phyloP scores from a whole-genome alignment of 352 stramenopile species.

The Phytophthora pinifolia region DNA sequence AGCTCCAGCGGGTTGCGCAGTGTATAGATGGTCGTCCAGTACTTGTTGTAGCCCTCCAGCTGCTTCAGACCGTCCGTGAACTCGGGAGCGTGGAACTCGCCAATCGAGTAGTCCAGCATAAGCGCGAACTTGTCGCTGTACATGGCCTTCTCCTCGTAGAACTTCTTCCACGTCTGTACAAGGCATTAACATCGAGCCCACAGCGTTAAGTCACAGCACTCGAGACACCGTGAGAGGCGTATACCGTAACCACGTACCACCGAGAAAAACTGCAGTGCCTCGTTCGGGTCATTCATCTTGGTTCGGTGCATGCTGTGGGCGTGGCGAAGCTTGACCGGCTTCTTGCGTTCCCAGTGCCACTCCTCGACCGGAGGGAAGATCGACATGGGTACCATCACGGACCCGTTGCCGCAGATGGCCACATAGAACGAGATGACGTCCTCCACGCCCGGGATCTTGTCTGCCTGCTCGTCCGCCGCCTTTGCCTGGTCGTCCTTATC shows the following conservation, averaged over 20 bases:
- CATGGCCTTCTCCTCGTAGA: slow-evolving; percentile 87
- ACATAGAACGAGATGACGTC: slow-evolving; percentile 82
- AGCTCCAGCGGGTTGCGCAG: slow-evolving; percentile 71
- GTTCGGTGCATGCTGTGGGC: slow-evolving; percentile 77
- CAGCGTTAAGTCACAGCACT: not conserved
- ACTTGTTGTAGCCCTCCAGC: slow-evolving; percentile 81
- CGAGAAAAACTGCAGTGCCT: slow-evolving; percentile 84
- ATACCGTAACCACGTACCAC: slow-evolving; percentile 38
- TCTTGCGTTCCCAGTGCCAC: slow-evolving; percentile 88
- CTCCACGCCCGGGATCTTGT: slow-evolving; percentile 39
- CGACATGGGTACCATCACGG: slow-evolving; percentile 87
- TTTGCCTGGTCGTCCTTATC: slow-evolving; percentile 36
- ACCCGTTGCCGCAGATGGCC: slow-evolving; percentile 84
- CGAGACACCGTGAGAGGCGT: no score
- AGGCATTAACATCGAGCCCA: no score
- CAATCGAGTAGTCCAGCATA: slow-evolving; percentile 61
- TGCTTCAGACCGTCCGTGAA: slow-evolving; percentile 76
- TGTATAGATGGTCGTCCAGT: slow-evolving; percentile 79
- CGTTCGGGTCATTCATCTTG: slow-evolving; percentile 67
- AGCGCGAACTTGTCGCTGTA: slow-evolving; percentile 88
- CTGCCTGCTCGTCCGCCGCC: slow-evolving; percentile 6
- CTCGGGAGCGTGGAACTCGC: slow-evolving; percentile 66
- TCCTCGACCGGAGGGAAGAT: slow-evolving; percentile 77
- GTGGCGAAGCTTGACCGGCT: slow-evolving; percentile 78
- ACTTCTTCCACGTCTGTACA: slow-evolving; percentile 82